Conservation (phyloP, 495 filamentous ascomycete genomes). For the Penicillium paradoxum region DNA sequence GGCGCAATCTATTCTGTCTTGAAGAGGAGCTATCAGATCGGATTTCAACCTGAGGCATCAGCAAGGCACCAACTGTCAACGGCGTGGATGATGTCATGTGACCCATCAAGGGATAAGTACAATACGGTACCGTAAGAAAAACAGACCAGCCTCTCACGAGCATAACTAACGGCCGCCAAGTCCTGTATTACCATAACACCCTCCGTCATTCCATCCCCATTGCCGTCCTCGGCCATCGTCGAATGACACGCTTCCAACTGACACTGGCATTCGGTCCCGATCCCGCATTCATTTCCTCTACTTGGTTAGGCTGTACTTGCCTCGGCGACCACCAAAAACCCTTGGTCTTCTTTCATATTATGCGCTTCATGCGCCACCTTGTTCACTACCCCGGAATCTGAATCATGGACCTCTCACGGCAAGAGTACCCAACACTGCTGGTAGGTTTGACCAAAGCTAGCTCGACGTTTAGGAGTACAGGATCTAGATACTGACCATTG, state of each 20-base stretch:
- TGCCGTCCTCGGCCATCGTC: conserved; percentile 20
- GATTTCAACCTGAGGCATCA: background rate
- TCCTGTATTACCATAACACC: conserved; percentile 1
- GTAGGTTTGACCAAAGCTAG: conserved; percentile 50
- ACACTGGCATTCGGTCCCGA: conserved; percentile 14
- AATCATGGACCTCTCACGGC: conserved; percentile 74
- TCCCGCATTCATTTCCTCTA: conserved; percentile 22
- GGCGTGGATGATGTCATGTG: conserved; percentile 20
- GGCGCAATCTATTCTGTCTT: background rate
- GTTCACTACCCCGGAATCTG: conserved; percentile 28
- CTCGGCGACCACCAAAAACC: background rate
- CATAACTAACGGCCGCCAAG: background rate
- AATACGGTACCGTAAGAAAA: background rate
- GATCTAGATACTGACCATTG: conserved; percentile 12
- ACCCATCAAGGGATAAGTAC: background rate
- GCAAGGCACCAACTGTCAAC: background rate
- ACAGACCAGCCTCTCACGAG: background rate
- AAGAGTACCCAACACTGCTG: conserved; percentile 95
- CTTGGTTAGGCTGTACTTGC: conserved; percentile 7
- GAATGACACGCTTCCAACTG: conserved; percentile 13
- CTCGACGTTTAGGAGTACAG: background rate
- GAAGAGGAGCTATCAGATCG: background rate
- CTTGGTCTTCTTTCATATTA: conserved; percentile 27
- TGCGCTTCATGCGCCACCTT: conserved; percentile 29
- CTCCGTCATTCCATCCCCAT: conserved; percentile 28